A percentile compares a stretch with the other conserved stretches of the same genome.
These are phyloP conservation scores for Sicyos edulis DNA, from an alignment of 306 rosid genomes.

Conservation along the genomic window DNA sequence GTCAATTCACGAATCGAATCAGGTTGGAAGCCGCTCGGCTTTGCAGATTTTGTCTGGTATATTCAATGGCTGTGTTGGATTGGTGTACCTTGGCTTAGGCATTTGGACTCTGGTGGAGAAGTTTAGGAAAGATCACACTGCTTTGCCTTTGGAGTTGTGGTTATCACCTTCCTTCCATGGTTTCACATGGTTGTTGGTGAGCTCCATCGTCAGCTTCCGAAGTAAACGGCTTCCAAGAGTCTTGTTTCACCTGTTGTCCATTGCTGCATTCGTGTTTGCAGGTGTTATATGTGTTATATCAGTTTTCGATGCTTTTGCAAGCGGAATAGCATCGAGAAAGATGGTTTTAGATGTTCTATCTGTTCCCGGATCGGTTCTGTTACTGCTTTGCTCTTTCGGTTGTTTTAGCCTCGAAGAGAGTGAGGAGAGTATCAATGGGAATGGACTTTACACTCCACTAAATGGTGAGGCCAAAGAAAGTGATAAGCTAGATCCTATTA, in stretches of 20 bases:
- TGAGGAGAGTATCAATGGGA: constrained; percentile 32
- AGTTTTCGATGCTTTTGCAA: constrained; percentile 32
- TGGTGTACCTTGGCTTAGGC: constrained; percentile 46
- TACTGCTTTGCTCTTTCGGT: constrained; percentile 47
- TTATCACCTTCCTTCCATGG: constrained; percentile 52
- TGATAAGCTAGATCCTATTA: constrained; percentile 30
- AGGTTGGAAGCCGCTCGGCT: constrained; percentile 30
- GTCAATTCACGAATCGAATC: constrained; percentile 29
- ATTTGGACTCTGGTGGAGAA: constrained; percentile 60
- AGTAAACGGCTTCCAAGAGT: constrained; percentile 38
- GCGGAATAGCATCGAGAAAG: constrained; percentile 34
- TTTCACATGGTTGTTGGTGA: constrained; percentile 56
- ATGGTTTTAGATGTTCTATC: constrained; percentile 50
- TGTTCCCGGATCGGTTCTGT: constrained; percentile 52
- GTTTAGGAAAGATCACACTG: constrained; percentile 39
- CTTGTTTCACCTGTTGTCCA: constrained; percentile 35
- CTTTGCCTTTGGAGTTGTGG: constrained; percentile 62
- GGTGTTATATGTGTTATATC: constrained; percentile 39
- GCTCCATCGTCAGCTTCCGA: constrained; percentile 42
- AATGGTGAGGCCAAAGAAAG: constrained; percentile 33
- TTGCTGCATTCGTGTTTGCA: constrained; percentile 42
- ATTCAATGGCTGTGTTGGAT: constrained; percentile 52
- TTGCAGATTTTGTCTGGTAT: constrained; percentile 49
- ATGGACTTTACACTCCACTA: constrained; percentile 57
- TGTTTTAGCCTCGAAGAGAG: constrained; percentile 21